Base-by-base conservation (phyloP, 208 protist genomes). In the Wallacemonas sp. region DNA sequence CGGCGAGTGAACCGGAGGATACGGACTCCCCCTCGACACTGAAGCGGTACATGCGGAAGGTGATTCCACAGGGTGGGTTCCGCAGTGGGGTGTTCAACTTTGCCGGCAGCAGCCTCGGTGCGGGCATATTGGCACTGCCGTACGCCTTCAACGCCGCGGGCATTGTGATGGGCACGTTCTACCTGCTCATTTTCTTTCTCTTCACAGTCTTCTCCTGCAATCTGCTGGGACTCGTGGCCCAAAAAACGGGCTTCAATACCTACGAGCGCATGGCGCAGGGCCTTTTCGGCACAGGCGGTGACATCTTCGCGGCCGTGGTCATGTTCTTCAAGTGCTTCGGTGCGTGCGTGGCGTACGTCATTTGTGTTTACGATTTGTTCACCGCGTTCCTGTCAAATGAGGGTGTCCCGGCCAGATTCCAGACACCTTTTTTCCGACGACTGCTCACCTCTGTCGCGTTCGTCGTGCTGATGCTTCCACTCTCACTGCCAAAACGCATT, bases 301-400 rank as follows among this genome's bases (percentile, higher is more conserved):
- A 88, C 57, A 66, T 79, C 59, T 87, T 94, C 60, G 68, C 70
- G 0, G 80, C 74, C 12, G 59, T 81, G 29, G 77, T 90, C 50
- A 92, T 90, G 75, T 84, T 89, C 50, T 19, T 89, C 27, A 89
- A 85, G 50, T 92, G 87, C 59, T 85, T 87, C 26, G 85, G 85
- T 45, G 80, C 82, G n/a, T 87, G 79, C 38, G 69, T 93, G 22
- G 75, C 85, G 15, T 93, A 90, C 59, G 78, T 93, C 9, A 85
- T 90, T 57, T 85, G 68, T 32, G 66, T 92, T 3, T 29, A 66
- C 27, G 82, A 87, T 39, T 34, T 91, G 12, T 79, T 79, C 62
- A 37, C 48, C 21, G 72, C 87, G 17, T 84, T 89, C 45, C 42
- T 89, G 34, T 32, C 59, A 2, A 64, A 81, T 38, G 69, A 77